Evolutionary conservation across 345 rosid genomes (phyloP).

Genomic region (Brassica carinata): DNA sequence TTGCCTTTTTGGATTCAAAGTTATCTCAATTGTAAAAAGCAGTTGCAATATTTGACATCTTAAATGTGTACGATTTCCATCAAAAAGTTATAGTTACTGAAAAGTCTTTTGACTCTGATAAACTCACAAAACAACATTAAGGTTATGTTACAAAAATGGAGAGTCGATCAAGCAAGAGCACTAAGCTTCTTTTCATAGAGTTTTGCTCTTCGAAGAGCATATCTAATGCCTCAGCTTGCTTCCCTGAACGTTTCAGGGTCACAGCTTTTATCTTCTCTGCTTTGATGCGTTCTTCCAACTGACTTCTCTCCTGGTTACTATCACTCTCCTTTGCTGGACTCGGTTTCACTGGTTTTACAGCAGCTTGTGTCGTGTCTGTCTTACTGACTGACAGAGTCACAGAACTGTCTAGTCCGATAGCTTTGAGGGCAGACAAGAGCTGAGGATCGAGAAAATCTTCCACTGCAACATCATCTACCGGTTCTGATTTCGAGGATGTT

Average conservation of each 20-base stretch:
- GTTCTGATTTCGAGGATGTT: slow-evolving; percentile 45
- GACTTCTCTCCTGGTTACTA: slow-evolving; percentile 52
- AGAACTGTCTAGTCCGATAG: slow-evolving; percentile 64
- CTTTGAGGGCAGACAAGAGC: slow-evolving; percentile 77
- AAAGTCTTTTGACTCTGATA: background rate
- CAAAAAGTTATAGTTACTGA: background rate
- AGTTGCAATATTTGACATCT: too few relatives aligned
- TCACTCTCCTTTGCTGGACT: slow-evolving; percentile 52
- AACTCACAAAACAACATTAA: background rate
- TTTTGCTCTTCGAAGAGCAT: slow-evolving; percentile 79
- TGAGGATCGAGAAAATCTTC: slow-evolving; percentile 96
- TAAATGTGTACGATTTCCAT: background rate
- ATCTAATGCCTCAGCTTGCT: slow-evolving; percentile 91
- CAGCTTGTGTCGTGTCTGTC: slow-evolving; percentile 27
- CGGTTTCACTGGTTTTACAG: slow-evolving; percentile 44
- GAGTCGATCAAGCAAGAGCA: slow-evolving; percentile 41
- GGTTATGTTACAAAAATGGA: background rate
- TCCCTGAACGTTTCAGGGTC: slow-evolving; percentile 78
- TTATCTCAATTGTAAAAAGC: too few relatives aligned
- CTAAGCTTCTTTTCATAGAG: slow-evolving; percentile 70
- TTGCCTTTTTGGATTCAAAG: too few relatives aligned
- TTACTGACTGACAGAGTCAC: slow-evolving; percentile 29
- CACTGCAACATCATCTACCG: slow-evolving; percentile 50
- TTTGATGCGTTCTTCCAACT: slow-evolving; percentile 73
- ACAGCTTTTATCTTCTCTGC: slow-evolving; percentile 80